Evolutionary conservation across 192 early-diverging fungal species (phyloP).

Genomic region (Rhizophagus clarus): DNA sequence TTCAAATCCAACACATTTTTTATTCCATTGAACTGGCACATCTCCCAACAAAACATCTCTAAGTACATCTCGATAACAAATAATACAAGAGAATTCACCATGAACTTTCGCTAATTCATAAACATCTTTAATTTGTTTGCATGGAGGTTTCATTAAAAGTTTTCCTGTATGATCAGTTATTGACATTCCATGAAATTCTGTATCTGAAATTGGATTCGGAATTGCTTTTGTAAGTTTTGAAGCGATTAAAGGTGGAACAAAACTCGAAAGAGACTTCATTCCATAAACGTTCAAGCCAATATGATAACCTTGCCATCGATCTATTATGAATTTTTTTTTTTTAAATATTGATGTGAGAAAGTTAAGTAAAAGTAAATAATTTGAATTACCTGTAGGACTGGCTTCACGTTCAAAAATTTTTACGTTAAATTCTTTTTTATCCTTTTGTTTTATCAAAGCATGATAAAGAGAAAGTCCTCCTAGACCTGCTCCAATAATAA

Average conservation of each 20-base stretch:
- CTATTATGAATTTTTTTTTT: not conserved
- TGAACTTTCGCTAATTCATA: not conserved
- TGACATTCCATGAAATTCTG: not conserved
- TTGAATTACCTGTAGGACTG: not conserved
- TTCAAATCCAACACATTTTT: slow-evolving; percentile 18
- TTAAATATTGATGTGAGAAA: not conserved
- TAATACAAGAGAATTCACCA: not conserved
- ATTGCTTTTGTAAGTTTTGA: not conserved
- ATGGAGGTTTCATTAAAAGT: not conserved
- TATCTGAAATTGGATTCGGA: not conserved
- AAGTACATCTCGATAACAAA: not conserved
- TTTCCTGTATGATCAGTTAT: not conserved
- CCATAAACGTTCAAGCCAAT: not conserved
- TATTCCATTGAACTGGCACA: slow-evolving; percentile 8
- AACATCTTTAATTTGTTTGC: not conserved
- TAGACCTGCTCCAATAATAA: slow-evolving; percentile 12
- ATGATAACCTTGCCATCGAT: slow-evolving; percentile 10
- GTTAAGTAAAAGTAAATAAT: not conserved
- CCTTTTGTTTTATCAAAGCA: not conserved
- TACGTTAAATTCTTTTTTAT: slow-evolving; percentile 10
- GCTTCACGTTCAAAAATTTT: slow-evolving; percentile 17
- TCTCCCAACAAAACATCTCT: slow-evolving; percentile 2
- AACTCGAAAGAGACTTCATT: not conserved
- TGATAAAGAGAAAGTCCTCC: not conserved
- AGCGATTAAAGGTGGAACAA: not conserved